phyloP scores from a whole-genome alignment of 2,329 filamentous ascomycete genomes.

The Arthroderma uncinatum region DNA sequence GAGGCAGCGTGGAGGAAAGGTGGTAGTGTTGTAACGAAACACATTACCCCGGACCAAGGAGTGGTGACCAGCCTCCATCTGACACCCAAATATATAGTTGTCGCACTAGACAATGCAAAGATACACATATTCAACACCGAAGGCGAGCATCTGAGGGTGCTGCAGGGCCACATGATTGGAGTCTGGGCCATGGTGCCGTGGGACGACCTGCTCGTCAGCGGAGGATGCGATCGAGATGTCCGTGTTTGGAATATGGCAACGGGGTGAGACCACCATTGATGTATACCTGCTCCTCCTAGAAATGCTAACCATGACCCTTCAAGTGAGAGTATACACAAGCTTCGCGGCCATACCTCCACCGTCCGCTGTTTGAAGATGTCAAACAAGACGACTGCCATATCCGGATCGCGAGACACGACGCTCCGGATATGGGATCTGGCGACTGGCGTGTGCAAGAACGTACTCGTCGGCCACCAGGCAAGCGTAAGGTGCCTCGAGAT shows the following conservation, averaged over 20 bases:
- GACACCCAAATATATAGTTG: slow-evolving; percentile 92
- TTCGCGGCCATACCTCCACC: slow-evolving; percentile 91
- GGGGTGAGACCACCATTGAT: slow-evolving; percentile 47
- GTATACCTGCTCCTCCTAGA: too few relatives aligned
- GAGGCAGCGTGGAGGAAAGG: slow-evolving; percentile 94
- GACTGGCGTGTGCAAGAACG: slow-evolving; percentile 79
- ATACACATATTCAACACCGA: slow-evolving; percentile 96
- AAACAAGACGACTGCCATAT: slow-evolving; percentile 85
- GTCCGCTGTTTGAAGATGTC: slow-evolving; percentile 98
- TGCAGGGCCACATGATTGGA: slow-evolving; percentile 96
- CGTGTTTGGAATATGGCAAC: slow-evolving; percentile 93
- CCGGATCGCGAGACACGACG: slow-evolving; percentile 88
- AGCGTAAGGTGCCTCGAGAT: slow-evolving; percentile 97
- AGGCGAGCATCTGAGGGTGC: slow-evolving; percentile 73
- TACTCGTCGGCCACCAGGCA: slow-evolving; percentile 97
- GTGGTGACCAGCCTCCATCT: slow-evolving; percentile 93
- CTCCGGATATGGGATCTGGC: slow-evolving; percentile 96
- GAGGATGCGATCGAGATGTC: slow-evolving; percentile 92
- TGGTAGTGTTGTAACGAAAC: slow-evolving; percentile 67
- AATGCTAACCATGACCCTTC: slow-evolving; percentile 2
- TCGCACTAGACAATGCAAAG: slow-evolving; percentile 93
- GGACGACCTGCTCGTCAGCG: slow-evolving; percentile 89
- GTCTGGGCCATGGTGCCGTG: slow-evolving; percentile 99
- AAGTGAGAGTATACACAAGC: slow-evolving; percentile 66
- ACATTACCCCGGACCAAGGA: slow-evolving; percentile 92